Conservation (phyloP, 805 yeast species). For the Starmerella etchellsii region DNA sequence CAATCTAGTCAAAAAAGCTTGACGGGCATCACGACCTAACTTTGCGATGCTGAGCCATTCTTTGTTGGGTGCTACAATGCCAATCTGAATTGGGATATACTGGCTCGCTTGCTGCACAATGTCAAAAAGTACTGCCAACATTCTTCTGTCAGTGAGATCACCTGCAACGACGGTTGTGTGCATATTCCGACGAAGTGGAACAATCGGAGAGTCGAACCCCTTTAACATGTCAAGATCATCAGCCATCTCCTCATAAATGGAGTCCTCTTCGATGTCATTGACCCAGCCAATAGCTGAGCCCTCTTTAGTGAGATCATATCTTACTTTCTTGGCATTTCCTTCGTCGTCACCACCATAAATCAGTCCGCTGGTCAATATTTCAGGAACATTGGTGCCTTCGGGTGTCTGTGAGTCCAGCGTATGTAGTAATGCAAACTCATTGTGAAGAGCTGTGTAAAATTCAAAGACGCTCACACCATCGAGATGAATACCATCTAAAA, state of each 20-base stretch:
- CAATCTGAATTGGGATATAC: slow-evolving; percentile 67
- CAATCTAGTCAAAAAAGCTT: slow-evolving; percentile 14
- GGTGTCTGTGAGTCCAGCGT: slow-evolving; percentile 27
- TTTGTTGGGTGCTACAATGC: slow-evolving; percentile 52
- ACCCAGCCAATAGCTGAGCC: slow-evolving; percentile 44
- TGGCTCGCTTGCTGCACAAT: slow-evolving; percentile 28
- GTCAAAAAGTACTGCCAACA: slow-evolving; percentile 36
- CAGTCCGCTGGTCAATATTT: slow-evolving; percentile 10
- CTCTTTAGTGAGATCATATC: slow-evolving; percentile 27
- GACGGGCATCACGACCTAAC: slow-evolving; percentile 17
- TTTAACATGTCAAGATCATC: slow-evolving; percentile 34
- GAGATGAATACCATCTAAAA: slow-evolving; percentile 51
- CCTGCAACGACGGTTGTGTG: slow-evolving; percentile 62
- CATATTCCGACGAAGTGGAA: slow-evolving; percentile 57
- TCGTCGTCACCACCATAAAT: slow-evolving; percentile 9
- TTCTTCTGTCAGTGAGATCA: slow-evolving; percentile 42
- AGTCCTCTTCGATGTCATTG: slow-evolving; percentile 62
- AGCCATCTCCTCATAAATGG: slow-evolving; percentile 33
- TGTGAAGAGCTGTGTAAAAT: slow-evolving; percentile 29
- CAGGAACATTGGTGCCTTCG: slow-evolving; percentile 26
- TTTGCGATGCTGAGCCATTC: slow-evolving; percentile 18
- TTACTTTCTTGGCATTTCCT: slow-evolving; percentile 1
- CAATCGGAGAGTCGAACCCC: slow-evolving; percentile 43
- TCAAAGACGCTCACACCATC: slow-evolving; percentile 27
- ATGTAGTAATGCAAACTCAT: slow-evolving; percentile 28